phyloP scores from a whole-genome alignment of 2,329 filamentous ascomycete species.

The Grosmannia penicillata region DNA sequence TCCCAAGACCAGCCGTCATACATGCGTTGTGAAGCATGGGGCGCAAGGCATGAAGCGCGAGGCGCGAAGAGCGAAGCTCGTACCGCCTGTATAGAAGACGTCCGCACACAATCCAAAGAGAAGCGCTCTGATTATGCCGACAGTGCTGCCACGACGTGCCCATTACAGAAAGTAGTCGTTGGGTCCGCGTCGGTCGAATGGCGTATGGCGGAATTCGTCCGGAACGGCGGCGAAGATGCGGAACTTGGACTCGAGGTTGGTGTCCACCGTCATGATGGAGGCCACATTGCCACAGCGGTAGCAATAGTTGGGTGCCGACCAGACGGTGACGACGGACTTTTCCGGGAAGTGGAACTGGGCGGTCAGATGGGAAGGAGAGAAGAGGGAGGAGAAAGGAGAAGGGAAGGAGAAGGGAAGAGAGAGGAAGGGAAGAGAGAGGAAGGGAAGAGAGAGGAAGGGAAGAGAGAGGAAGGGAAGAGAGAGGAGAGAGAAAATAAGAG shows the following conservation, averaged over 20 bases:
- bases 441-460: not conserved
- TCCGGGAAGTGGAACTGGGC: conserved; percentile 77
- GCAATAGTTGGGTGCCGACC: conserved; percentile 94
- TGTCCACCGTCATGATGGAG: conserved; percentile 85
- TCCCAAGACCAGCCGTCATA: too few relatives aligned
- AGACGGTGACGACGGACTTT: conserved; percentile 93
- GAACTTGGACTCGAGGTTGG: conserved; percentile 78
- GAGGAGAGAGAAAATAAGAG: not conserved
- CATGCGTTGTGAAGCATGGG: too few relatives aligned
- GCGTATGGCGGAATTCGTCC: conserved; percentile 68
- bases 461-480: conserved; percentile 14
- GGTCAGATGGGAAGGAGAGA: conserved; percentile 14
- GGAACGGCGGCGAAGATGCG: conserved; percentile 86
- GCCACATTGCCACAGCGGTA: conserved; percentile 94
- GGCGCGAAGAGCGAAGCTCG: too few relatives aligned
- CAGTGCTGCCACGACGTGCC: not conserved
- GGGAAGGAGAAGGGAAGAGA: conserved; percentile 7
- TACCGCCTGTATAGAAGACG: too few relatives aligned
- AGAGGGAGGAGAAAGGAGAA: not conserved
- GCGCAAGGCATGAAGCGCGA: too few relatives aligned
- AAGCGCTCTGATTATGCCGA: too few relatives aligned
- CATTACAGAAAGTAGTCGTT: conserved; percentile 54
- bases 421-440: conserved; percentile 4
- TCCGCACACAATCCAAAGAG: not conserved
- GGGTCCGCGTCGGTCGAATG: conserved; percentile 51